Evolutionary conservation across 75 land plant genomes (phyloP).

Genomic region (Ceratopteris richardii): DNA sequence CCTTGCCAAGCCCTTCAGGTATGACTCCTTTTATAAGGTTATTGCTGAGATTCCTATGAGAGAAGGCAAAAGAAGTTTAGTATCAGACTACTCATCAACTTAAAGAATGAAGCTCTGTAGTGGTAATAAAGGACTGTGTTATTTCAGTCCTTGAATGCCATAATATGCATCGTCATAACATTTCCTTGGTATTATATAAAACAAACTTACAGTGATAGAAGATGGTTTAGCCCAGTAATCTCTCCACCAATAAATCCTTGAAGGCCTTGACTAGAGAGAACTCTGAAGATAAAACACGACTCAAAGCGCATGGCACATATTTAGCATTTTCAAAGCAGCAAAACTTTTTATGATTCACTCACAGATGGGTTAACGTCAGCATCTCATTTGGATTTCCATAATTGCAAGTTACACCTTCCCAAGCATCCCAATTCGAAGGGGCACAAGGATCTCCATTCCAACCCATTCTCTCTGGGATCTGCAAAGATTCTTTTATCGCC

Average conservation of each 20-base stretch:
- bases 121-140: too few species aligned
- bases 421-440: constrained; percentile 94
- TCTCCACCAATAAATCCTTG: constrained; percentile 78
- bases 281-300: constrained; percentile 28
- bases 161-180: too few species aligned
- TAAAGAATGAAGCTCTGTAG: too few species aligned
- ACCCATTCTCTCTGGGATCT: constrained; percentile 88
- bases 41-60: constrained; percentile 33
- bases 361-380: constrained; percentile 78
- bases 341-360: constrained; percentile 11
- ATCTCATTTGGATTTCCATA: constrained; percentile 26
- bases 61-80: too few species aligned
- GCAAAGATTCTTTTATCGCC: constrained; percentile 72
- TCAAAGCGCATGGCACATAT: background rate
- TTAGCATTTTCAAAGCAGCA: background rate
- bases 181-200: too few species aligned
- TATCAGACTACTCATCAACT: too few species aligned
- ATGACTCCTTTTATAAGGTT: constrained; percentile 46
- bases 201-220: constrained; percentile 75
- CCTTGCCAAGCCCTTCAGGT: constrained; percentile 56
- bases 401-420: constrained; percentile 94
- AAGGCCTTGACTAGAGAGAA: constrained; percentile 85
- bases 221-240: constrained; percentile 48
- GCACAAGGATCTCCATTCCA: constrained; percentile 99
- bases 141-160: too few species aligned